A percentile compares a stretch with the other conserved stretches of the same genome.
Conservation (phyloP, 345 rosid species). For the Bruguiera gymnorhiza region DNA sequence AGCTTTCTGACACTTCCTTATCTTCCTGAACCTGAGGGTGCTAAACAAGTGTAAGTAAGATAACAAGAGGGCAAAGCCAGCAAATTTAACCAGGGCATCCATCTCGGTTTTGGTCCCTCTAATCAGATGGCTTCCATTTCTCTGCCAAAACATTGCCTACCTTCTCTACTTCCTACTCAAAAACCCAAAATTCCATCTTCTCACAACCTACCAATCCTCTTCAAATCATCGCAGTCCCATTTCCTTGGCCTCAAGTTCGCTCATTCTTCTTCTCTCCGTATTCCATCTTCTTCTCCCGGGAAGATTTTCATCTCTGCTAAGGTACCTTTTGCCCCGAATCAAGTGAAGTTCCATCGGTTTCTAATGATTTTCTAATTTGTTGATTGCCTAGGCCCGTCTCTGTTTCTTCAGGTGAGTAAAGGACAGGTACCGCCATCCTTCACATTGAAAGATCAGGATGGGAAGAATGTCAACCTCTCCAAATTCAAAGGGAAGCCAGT, state of each 20-base stretch:
- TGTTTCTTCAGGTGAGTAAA: slow-evolving; percentile 55
- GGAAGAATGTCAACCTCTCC: slow-evolving; percentile 65
- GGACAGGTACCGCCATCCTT: slow-evolving; percentile 75
- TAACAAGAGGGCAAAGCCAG: too few relatives aligned
- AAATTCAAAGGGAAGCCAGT: slow-evolving; percentile 94
- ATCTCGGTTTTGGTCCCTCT: neutral
- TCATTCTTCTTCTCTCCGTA: slow-evolving; percentile 31
- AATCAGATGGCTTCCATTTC: slow-evolving; percentile 47
- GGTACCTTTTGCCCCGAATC: slow-evolving; percentile 52
- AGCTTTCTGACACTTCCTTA: slow-evolving; percentile 14
- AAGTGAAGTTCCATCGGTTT: neutral
- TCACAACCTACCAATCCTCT: slow-evolving; percentile 20
- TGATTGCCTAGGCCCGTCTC: neutral
- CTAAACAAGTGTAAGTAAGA: too few relatives aligned
- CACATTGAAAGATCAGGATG: slow-evolving; percentile 86
- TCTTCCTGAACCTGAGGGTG: slow-evolving; percentile 6
- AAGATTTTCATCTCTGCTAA: slow-evolving; percentile 58
- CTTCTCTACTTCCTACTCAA: slow-evolving; percentile 32
- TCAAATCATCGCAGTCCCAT: slow-evolving; percentile 62
- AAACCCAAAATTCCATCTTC: slow-evolving; percentile 31
- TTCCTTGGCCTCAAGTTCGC: slow-evolving; percentile 62
- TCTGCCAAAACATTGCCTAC: slow-evolving; percentile 34
- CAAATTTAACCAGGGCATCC: neutral
- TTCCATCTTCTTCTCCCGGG: slow-evolving; percentile 32
- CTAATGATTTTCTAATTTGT: neutral